Evolutionary conservation across 2,329 filamentous ascomycete species (phyloP), one percentile per base, ranked within the genome.

Genomic region (Coniochaeta pulveracea): DNA sequence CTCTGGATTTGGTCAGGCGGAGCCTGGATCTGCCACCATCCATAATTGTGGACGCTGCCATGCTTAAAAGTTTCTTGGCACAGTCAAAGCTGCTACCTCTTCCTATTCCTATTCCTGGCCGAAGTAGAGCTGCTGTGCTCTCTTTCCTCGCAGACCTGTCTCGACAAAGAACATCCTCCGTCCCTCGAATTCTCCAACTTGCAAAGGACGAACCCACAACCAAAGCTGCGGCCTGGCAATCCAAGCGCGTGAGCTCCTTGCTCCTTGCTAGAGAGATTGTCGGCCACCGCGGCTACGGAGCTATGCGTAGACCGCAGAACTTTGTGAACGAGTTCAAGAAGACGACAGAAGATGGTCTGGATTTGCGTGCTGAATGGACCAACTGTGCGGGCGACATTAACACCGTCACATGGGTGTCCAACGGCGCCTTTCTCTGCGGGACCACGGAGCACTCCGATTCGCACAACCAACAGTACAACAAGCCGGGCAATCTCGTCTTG

Each of bases 401-500:
- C 15, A 69, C 72, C 3, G 58, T 76, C 31, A 61, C 60, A 12
- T 80, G 75, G 75, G 56, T 70, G 0, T 68, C 67, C 0, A 46
- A 66, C 14, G 47, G 59, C n/a, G 55, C 56, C 11, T 72, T 78
- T 33, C 46, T 79, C n/a, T 76, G 72, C 40, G 75, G 75, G 21
- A 72, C 74, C 0, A 75, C 72, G 0, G 67, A 69, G 1, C 74
- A 79, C 50, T 77, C 72, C 1, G 75, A 79, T 42, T 54, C 59
- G 0, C 69, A 74, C 26, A 79, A 78, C 37, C 72, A 77, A 44
- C 73, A 78, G 40, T 79, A 80, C 45, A 80, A 80, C 43, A 76
- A 72, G 42, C 65, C 69, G 0, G 74, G 75, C 1, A 80, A 80
- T 43, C 50, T 80, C 8, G 53, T 73, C 1, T 50, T 79, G 2